Evolutionary conservation across 495 filamentous ascomycete genomes (phyloP).

Genomic region (Hypoxylon rickii): DNA sequence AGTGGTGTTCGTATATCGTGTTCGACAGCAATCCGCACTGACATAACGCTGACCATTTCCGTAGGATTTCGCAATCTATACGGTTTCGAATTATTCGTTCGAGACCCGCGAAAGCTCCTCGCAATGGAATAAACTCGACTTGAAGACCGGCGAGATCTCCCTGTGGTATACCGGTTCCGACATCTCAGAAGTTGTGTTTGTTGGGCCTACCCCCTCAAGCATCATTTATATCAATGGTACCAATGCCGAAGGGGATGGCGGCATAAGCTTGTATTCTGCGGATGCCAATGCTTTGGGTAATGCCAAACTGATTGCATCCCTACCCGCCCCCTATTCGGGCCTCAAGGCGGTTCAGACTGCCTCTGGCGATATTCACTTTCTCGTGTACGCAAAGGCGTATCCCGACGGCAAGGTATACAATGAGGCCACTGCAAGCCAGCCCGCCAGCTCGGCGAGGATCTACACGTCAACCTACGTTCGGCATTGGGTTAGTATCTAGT

Average conservation of each 20-base stretch:
- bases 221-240: constrained; percentile 63
- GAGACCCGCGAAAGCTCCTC: constrained; percentile 63
- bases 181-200: constrained; percentile 67
- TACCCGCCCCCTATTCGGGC: constrained; percentile 66
- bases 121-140: constrained; percentile 68
- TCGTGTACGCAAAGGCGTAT: constrained; percentile 61
- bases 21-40: constrained; percentile 1
- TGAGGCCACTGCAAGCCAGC: constrained; percentile 47
- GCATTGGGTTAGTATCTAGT: constrained; percentile 54
- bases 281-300: constrained; percentile 44
- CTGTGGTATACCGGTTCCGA: constrained; percentile 61
- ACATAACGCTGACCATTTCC: background rate
- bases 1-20: constrained; percentile 37
- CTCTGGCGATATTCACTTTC: constrained; percentile 63
- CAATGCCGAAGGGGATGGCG: constrained; percentile 59
- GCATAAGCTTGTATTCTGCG: constrained; percentile 58
- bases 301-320: constrained; percentile 49
- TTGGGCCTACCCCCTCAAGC: constrained; percentile 56
- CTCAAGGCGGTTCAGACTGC: constrained; percentile 63
- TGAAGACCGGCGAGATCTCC: constrained; percentile 61
- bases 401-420: constrained; percentile 65
- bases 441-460: constrained; percentile 55
- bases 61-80: constrained; percentile 39
- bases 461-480: constrained; percentile 63
- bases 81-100: constrained; percentile 68